Percentiles rank a stretch among this genome's conserved stretches.
These are phyloP conservation scores for Pseudonitzschia pungens DNA, from an alignment of 108 stramenopile genomes.

Conservation along the genomic window DNA sequence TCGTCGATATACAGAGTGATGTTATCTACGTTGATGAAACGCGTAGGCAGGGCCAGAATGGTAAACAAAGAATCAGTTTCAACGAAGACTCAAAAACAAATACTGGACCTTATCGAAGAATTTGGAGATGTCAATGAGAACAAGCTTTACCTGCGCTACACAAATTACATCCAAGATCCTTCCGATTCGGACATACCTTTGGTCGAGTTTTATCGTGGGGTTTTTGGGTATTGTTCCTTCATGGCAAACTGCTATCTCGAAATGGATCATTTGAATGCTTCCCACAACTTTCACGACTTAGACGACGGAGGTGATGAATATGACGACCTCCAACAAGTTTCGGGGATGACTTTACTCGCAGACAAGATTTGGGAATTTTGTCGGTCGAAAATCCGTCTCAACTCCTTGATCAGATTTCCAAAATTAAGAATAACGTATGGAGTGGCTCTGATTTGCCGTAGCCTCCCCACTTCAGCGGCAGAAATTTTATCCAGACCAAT, in stretches of 20 bases:
- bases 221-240: constrained; percentile 27
- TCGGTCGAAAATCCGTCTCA: constrained; percentile 21
- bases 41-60: constrained; percentile 15
- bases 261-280: neutral
- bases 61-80: neutral
- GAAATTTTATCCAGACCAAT: constrained; percentile 35
- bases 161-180: neutral
- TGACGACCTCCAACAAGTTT: neutral
- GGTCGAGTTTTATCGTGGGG: constrained; percentile 28
- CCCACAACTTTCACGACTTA: neutral
- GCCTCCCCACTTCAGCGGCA: constrained; percentile 32
- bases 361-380: constrained; percentile 22
- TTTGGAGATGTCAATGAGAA: constrained; percentile 8
- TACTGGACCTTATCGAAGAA: constrained; percentile 6
- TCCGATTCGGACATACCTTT: constrained; percentile 22
- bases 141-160: constrained; percentile 8
- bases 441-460: constrained; percentile 23
- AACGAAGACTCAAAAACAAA: constrained; percentile 7
- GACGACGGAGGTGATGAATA: constrained; percentile 17
- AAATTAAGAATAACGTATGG: constrained; percentile 19
- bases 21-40: constrained; percentile 22
- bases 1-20: constrained; percentile 11
- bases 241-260: constrained; percentile 24
- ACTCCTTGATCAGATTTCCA: constrained; percentile 29
- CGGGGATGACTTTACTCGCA: constrained; percentile 22